Conservation (phyloP, 179 eudicot genomes). For the Carnegiea gigantea region DNA sequence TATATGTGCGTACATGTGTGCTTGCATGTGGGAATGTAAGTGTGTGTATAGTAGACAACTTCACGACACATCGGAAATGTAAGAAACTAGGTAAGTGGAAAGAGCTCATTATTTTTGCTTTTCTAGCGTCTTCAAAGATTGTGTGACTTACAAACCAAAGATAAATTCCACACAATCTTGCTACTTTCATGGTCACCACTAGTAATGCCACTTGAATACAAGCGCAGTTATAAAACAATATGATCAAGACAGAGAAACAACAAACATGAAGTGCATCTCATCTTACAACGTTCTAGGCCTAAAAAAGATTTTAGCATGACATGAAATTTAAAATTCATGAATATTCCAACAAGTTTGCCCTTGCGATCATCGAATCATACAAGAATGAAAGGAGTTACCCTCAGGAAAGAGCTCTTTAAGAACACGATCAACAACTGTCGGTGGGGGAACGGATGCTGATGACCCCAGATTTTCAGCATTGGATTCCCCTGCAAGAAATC, state of each 20-base stretch:
- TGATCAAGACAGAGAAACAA: conserved; percentile 1
- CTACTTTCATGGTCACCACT: too few species aligned
- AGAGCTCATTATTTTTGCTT: too few species aligned
- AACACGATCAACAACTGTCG: conserved; percentile 90
- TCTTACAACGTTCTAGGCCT: not conserved
- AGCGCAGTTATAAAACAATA: not conserved
- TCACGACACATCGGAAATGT: too few species aligned
- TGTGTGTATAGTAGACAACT: too few species aligned
- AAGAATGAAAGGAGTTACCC: conserved; percentile 41
- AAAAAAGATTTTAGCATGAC: not conserved
- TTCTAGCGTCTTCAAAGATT: too few species aligned
- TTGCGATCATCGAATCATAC: not conserved
- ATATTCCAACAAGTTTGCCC: not conserved
- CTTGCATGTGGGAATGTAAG: too few species aligned
- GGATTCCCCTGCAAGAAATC: conserved; percentile 54
- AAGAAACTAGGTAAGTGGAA: too few species aligned
- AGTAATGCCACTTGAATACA: too few species aligned
- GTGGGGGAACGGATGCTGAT: conserved; percentile 86
- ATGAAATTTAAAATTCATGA: not conserved
- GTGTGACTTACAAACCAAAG: too few species aligned
- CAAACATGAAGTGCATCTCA: not conserved
- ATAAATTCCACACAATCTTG: too few species aligned
- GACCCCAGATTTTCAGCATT: conserved; percentile 71
- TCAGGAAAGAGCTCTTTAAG: conserved; percentile 89
- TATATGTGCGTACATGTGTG: too few species aligned